Conservation (phyloP, 371 early-diverging fungal species). For the Choanephora cucurbitarum region DNA sequence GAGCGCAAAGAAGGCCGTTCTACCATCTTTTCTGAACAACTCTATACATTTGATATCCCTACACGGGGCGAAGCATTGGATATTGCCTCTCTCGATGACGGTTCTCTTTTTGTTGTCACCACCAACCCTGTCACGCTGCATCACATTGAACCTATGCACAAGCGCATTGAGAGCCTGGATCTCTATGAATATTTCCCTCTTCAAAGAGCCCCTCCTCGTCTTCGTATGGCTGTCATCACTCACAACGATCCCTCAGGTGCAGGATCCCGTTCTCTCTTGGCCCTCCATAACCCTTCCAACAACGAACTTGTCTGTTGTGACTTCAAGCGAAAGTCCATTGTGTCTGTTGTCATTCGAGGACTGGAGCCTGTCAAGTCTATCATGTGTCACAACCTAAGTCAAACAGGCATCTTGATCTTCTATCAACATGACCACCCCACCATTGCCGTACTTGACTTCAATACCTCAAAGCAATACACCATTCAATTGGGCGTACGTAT, state of each 20-base stretch:
- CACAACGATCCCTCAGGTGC: slow-evolving; percentile 16
- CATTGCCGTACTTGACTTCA: slow-evolving; percentile 67
- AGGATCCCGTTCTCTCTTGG: slow-evolving; percentile 44
- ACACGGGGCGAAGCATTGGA: slow-evolving; percentile 75
- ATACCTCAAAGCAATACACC: slow-evolving; percentile 54
- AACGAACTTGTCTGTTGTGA: slow-evolving; percentile 69
- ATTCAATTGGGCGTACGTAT: slow-evolving; percentile 52
- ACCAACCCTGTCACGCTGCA: slow-evolving; percentile 77
- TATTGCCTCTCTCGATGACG: slow-evolving; percentile 58
- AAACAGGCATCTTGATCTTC: slow-evolving; percentile 56
- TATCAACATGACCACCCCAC: slow-evolving; percentile 61
- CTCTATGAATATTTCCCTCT: slow-evolving; percentile 82
- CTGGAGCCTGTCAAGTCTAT: slow-evolving; percentile 58
- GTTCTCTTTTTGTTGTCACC: slow-evolving; percentile 61
- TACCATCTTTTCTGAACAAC: slow-evolving; percentile 65
- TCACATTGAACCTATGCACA: slow-evolving; percentile 59
- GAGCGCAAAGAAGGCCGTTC: slow-evolving; percentile 73
- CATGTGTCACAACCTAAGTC: slow-evolving; percentile 54
- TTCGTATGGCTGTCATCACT: slow-evolving; percentile 57
- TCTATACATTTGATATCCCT: slow-evolving; percentile 71
- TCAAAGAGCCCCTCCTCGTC: slow-evolving; percentile 62
- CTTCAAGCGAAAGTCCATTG: slow-evolving; percentile 55
- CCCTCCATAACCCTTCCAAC: slow-evolving; percentile 71
- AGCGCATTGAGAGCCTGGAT: slow-evolving; percentile 61
- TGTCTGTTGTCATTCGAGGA: slow-evolving; percentile 56